Evolutionary conservation across 2,329 filamentous ascomycete genomes (phyloP), one percentile per base, ranked within the genome.

Genomic region (Colletotrichum shisoi): DNA sequence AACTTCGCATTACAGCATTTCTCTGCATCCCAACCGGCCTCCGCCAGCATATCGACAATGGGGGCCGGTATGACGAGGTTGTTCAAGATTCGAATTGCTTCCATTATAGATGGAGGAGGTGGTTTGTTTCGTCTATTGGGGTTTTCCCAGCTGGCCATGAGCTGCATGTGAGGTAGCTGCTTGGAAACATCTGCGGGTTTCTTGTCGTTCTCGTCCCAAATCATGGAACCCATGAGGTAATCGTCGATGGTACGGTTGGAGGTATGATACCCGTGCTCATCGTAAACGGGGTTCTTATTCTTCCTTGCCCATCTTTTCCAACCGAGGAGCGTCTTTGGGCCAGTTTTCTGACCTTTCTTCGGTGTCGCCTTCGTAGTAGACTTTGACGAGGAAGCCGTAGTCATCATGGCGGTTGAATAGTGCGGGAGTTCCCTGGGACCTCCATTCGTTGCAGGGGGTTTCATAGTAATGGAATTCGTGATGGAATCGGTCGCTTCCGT

Each of bases 1-100:
- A 64, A 37, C 39, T 17, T 27, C 21, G 62, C 54, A 21, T 64
- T 49, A 31, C 62, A 59, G 21, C 62, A 64, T 27, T 46, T 60
- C 6, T 19, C 19, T 13, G 62, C 62, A 31, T 64, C 48, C 54
- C 46, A 64, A 13, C 62, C 62, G 12, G 46, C 46, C 7, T 21
- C 13, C 1, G 27, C 39, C 15, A 64, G 48, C 24, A 46, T 31
- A 7, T 39, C 13, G 21, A 53, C 48, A 15, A 52, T 31, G 1
- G 15, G 13, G 13, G 15, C 13, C 2, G 62, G 62, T 6, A 64
- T 39, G 1, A 13, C 37, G 11, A 46, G 39, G 15, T 21, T 12
- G 19, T 52, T 64, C 11, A 60, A 40, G 15, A 59, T 49, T 19
- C 62, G 31, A 17, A 51, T n/a, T 9, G 54, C 48, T 49, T 64